phyloP scores from a whole-genome alignment of 352 stramenopile genomes.

The Phytophthora citrophthora region DNA sequence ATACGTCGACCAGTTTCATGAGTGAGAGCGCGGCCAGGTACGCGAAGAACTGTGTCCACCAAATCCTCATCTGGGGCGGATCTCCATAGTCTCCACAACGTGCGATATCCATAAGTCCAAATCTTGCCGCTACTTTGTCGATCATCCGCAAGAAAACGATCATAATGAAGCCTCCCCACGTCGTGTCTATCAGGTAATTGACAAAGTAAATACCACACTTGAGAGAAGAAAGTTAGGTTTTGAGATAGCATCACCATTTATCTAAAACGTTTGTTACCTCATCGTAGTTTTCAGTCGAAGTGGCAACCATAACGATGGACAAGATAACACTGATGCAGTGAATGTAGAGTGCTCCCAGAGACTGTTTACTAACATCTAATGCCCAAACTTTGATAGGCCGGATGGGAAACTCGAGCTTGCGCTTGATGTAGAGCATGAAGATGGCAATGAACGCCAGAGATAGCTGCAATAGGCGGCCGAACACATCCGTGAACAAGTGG shows the following conservation, averaged over 20 bases:
- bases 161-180: slow-evolving; percentile 54
- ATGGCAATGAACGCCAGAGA: slow-evolving; percentile 55
- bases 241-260: background rate
- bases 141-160: slow-evolving; percentile 54
- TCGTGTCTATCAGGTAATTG: slow-evolving; percentile 73
- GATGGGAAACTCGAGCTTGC: slow-evolving; percentile 77
- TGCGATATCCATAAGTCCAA: slow-evolving; percentile 43
- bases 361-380: slow-evolving; percentile 77
- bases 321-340: slow-evolving; percentile 71
- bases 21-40: slow-evolving; percentile 51
- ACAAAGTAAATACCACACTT: slow-evolving; percentile 83
- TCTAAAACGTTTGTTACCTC: slow-evolving; percentile 40
- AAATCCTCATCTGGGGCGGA: slow-evolving; percentile 59
- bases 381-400: slow-evolving; percentile 73
- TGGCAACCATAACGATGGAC: slow-evolving; percentile 62
- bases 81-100: slow-evolving; percentile 77
- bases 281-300: slow-evolving; percentile 47
- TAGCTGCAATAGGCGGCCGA: slow-evolving; percentile 64
- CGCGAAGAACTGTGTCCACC: slow-evolving; percentile 57
- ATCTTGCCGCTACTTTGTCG: slow-evolving; percentile 43
- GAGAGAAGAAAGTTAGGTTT: background rate
- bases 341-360: slow-evolving; percentile 59
- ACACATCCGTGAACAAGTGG: slow-evolving; percentile 75
- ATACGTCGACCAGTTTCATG: slow-evolving; percentile 60
- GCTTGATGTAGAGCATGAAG: slow-evolving; percentile 79